Base-by-base conservation (phyloP, 805 yeast genomes). In the Candida coleopterorum region DNA sequence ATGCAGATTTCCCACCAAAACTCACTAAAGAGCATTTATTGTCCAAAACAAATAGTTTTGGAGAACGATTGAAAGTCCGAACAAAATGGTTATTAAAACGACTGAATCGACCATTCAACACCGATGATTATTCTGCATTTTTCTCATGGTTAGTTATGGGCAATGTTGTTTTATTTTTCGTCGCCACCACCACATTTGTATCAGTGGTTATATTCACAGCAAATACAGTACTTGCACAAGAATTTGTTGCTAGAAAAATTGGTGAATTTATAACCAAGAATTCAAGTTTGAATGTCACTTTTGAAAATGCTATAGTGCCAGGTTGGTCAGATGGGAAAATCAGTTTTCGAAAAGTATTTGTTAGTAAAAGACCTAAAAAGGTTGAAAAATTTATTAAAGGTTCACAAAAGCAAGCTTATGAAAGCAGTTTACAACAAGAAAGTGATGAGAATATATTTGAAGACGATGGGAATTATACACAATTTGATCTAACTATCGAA, bases 401-500 rank as follows among this genome's bases (percentile, higher is more conserved):
- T 11, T 79, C 85, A 1, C 89, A 81, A 50, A 73, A 77, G 4
- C 83, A 73, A 29, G 89, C 90, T 0, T 75, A 75, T 18, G 81
- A 80, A 18, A 72, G 75, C 26, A 77, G 81, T 20, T 42, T 53
- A 27, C 6, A 30, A 11, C 16, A 34, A n/a, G 12, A 25, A 9
- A 16, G 3, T 9, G 38, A 23, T 22, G 42, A 40, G 21, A 68
- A 60, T 11, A 71, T 62, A 18, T 62, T 62, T 15, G 68, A 63
- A 38, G 96, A 84, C 48, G 95, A 88, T 54, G 97, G 97, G 1
- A 93, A 93, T 59, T 93, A 89, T 59, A 90, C 98, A 0, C 98
- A 93, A 56, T 93, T 82, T 56, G 98, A 93, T 57, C 57, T 93
- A 26, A 85, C 95, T 0, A 83, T 93, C 11, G 96, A 90, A 41